Conservation (phyloP, 2,329 filamentous ascomycete genomes). For the Xylaria sp. region DNA sequence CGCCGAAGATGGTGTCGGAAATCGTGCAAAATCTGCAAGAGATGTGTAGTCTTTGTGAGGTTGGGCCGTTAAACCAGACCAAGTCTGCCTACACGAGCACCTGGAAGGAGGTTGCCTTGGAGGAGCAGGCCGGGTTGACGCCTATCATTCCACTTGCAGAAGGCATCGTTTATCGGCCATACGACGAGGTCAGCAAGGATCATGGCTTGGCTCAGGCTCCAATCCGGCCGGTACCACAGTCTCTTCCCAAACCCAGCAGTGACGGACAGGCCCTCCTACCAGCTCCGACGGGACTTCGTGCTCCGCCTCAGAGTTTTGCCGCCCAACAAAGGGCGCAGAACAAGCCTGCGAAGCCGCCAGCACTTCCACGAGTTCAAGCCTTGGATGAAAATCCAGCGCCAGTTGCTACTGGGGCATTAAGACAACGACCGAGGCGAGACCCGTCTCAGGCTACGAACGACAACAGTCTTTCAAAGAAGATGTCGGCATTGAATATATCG, state of each 20-base stretch:
- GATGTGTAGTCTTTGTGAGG: constrained; percentile 53
- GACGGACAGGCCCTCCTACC: constrained; percentile 33
- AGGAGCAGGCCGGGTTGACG: constrained; percentile 61
- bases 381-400: constrained; percentile 31
- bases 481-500: constrained; percentile 15
- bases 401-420: constrained; percentile 29
- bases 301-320: constrained; percentile 59
- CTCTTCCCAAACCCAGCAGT: constrained; percentile 33
- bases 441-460: constrained; percentile 27
- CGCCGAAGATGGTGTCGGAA: constrained; percentile 40
- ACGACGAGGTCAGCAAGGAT: constrained; percentile 55
- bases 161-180: constrained; percentile 59
- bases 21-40: constrained; percentile 50
- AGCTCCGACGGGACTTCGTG: constrained; percentile 41
- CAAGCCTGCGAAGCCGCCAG: constrained; percentile 35
- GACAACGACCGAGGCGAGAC: constrained; percentile 28
- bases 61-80: constrained; percentile 49
- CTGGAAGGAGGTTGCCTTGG: constrained; percentile 63
- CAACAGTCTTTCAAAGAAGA: constrained; percentile 22
- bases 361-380: constrained; percentile 31
- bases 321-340: constrained; percentile 59
- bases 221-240: constrained; percentile 33
- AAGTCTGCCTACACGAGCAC: constrained; percentile 50
- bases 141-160: constrained; percentile 58
- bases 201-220: constrained; percentile 37